Evolutionary conservation across 2,329 filamentous ascomycete species (phyloP).

Genomic region (Basipetospora chlamydospora): DNA sequence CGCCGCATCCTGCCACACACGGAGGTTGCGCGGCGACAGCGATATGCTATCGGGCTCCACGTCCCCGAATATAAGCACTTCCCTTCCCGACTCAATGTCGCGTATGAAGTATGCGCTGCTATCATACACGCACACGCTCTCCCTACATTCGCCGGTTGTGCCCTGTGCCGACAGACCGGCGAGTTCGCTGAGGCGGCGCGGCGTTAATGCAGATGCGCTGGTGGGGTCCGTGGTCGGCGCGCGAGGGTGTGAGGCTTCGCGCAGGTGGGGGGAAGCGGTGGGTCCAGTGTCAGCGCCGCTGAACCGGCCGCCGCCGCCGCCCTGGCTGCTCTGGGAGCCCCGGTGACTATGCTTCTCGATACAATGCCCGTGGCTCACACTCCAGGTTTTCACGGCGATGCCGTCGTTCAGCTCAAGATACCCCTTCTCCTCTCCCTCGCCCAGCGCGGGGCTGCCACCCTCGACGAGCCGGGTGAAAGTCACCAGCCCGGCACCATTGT

Average conservation of each 20-base stretch:
- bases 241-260: slow-evolving; percentile 3
- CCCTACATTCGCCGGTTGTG: slow-evolving; percentile 17
- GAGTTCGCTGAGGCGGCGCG: slow-evolving; percentile 4
- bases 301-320: slow-evolving; percentile 26
- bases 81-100: slow-evolving; percentile 51
- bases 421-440: slow-evolving; percentile 63
- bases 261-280: slow-evolving; percentile 14
- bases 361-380: slow-evolving; percentile 81
- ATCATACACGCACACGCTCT: slow-evolving; percentile 58
- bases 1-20: slow-evolving; percentile 78
- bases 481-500: slow-evolving; percentile 81
- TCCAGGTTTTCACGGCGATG: slow-evolving; percentile 74
- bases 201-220: background rate
- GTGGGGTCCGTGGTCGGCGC: background rate
- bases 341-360: slow-evolving; percentile 58
- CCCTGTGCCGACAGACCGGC: slow-evolving; percentile 2
- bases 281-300: slow-evolving; percentile 32
- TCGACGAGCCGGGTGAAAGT: slow-evolving; percentile 82
- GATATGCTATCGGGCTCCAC: slow-evolving; percentile 86
- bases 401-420: slow-evolving; percentile 84
- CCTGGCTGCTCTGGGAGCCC: slow-evolving; percentile 35
- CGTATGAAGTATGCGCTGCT: slow-evolving; percentile 91
- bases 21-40: slow-evolving; percentile 62
- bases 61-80: slow-evolving; percentile 89
- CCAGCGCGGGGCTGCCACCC: slow-evolving; percentile 72